phyloP scores from a whole-genome alignment of 768 basidiomycete genomes.

The Lepiota subincarnata region DNA sequence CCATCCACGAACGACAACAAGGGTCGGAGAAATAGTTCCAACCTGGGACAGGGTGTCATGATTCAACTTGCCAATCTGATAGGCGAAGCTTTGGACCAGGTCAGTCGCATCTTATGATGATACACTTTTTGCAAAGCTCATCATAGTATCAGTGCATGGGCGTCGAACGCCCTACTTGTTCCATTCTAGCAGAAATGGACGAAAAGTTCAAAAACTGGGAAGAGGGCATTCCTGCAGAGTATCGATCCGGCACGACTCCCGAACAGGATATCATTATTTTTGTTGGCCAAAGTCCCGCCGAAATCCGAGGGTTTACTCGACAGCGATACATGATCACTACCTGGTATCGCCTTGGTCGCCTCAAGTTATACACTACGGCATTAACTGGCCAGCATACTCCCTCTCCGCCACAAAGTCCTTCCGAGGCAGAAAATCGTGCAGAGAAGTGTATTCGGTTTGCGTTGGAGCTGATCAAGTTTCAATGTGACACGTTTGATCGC shows the following conservation, averaged over 20 bases:
- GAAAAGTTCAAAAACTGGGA: slow-evolving; percentile 42
- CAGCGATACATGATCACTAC: slow-evolving; percentile 42
- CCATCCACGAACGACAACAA: slow-evolving; percentile 27
- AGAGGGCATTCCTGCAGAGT: slow-evolving; percentile 34
- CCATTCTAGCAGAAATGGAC: slow-evolving; percentile 38
- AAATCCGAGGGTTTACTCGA: slow-evolving; percentile 29
- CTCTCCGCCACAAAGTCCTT: slow-evolving; percentile 17
- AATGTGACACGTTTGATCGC: slow-evolving; percentile 34
- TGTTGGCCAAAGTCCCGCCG: slow-evolving; percentile 24
- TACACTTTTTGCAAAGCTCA: slow-evolving; percentile 12
- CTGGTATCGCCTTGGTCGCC: slow-evolving; percentile 42
- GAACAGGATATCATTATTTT: slow-evolving; percentile 23
- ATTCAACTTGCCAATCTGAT: slow-evolving; percentile 36
- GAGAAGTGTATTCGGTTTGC: slow-evolving; percentile 36
- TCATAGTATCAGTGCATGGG: slow-evolving; percentile 29
- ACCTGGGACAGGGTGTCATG: slow-evolving; percentile 32
- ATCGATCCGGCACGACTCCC: slow-evolving; percentile 21
- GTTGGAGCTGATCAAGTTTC: slow-evolving; percentile 39
- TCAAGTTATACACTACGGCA: slow-evolving; percentile 42
- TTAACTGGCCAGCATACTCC: slow-evolving; percentile 30
- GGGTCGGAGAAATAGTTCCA: slow-evolving; percentile 31
- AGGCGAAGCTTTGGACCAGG: slow-evolving; percentile 39
- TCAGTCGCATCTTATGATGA: slow-evolving; percentile 15
- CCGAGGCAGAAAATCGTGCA: slow-evolving; percentile 27
- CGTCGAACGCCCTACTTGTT: slow-evolving; percentile 28